A percentile compares a stretch with the other conserved stretches of the same genome.
phyloP scores from a whole-genome alignment of 148 eudicot species.

The Vaccinium corymbosum region DNA sequence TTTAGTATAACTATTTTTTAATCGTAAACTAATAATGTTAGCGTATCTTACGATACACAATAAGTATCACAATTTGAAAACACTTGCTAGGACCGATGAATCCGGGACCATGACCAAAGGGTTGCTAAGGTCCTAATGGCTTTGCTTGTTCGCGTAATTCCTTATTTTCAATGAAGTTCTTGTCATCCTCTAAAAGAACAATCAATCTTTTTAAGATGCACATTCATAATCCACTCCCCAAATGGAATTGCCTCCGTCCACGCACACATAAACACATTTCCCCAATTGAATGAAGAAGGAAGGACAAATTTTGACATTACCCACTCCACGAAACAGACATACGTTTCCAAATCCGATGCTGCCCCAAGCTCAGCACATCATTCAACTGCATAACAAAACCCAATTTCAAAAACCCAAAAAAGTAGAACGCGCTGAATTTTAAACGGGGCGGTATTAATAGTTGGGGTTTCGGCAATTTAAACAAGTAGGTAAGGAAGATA shows the following conservation, averaged over 20 bases:
- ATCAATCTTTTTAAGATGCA: neutral
- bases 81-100: neutral
- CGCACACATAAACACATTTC: neutral
- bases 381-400: conserved; percentile 47
- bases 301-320: conserved; percentile 29
- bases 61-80: no score
- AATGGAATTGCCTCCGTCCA: neutral
- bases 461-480: neutral
- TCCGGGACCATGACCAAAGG: neutral
- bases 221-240: neutral
- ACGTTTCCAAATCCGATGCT: conserved; percentile 82
- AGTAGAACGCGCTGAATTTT: neutral
- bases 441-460: neutral
- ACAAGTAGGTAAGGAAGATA: neutral
- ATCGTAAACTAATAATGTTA: no score
- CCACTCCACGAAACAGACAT: conserved; percentile 94
- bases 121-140: neutral
- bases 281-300: neutral
- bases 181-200: neutral
- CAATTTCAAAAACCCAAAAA: neutral
- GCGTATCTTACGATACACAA: no score
- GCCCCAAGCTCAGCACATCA: conserved; percentile 80
- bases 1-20: no score
- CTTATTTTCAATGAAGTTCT: neutral
- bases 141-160: neutral